A percentile compares a stretch with the other conserved stretches of the same genome.
Conservation (phyloP, 345 rosid genomes). For the Pistacia integerrima region DNA sequence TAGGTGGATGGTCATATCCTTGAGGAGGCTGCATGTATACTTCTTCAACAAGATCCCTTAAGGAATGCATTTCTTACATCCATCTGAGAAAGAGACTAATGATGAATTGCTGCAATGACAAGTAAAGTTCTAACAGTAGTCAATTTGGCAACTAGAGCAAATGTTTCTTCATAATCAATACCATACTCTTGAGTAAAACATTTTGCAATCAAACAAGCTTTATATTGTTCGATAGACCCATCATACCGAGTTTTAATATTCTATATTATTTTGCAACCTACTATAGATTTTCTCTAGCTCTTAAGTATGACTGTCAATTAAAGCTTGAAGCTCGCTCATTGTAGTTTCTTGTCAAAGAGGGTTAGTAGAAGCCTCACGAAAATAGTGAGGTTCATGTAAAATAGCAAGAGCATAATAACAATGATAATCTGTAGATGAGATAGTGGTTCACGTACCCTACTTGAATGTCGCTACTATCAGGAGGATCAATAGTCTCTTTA, state of each 20-base stretch:
- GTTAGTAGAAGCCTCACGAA: not conserved
- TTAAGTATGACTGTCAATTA: not conserved
- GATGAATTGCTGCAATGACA: no score
- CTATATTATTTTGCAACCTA: not conserved
- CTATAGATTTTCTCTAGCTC: no score
- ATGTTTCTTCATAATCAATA: slow-evolving; percentile 9
- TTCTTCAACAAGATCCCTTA: not conserved
- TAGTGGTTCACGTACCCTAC: no score
- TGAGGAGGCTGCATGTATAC: not conserved
- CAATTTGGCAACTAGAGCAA: not conserved
- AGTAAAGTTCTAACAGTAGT: no score
- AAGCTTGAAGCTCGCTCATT: not conserved
- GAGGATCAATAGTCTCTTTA: no score
- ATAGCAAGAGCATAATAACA: not conserved
- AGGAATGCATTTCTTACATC: slow-evolving; percentile 16
- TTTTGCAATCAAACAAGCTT: not conserved
- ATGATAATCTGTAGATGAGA: not conserved
- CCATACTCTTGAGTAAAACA: not conserved
- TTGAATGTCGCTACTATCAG: no score
- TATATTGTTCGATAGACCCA: not conserved
- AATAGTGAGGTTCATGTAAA: not conserved
- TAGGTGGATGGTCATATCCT: not conserved
- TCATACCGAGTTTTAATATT: not conserved
- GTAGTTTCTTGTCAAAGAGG: not conserved
- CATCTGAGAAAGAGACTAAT: no score